Base-by-base conservation (phyloP, 352 stramenopile species). In the Globisporangium cederbergense region DNA sequence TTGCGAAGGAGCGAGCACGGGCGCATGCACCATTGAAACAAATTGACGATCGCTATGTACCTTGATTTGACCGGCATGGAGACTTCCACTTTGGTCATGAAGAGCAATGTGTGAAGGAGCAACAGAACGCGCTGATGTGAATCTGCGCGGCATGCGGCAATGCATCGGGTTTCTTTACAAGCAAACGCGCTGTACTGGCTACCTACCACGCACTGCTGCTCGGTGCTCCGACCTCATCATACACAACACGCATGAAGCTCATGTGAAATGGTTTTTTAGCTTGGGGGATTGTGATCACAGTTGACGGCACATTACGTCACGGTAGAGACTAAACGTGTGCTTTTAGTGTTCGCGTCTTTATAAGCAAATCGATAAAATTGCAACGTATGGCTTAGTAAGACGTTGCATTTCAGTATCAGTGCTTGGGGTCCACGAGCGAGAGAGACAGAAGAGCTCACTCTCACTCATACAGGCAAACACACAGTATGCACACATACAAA, bases 251-350 rank as follows among this genome's bases (percentile, higher is more conserved):
- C 56, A 40, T 30, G 42, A 45, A 62, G 6, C 2, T 6, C 7
- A 58, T 38, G 18, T 34, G 22, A 59, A 38, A 34, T 45, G 22
- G 34, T 38, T 38, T 0, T 40, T 50, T 62, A 14, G 7, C 13
- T 51, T 8, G 14, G 54, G 6, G 43, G 66, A 38, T 62, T 91
- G 78, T 91, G 82, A 91, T 60, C 76, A 89, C 82, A 85, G 71
- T 91, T 91, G 82, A 91, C 82, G 82, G 82, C 82, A 91, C 82
- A 89, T 89, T 91, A 68, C 72, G 84, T 82, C 80, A 91, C 70
- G 51, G 71, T 75, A 51, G 36, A 61, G 77, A 86, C 76, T 67
- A 85, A 91, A 89, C 82, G 82, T 91, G 82, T 91, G 82, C 82
- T 91, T 91, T 91, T 79, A 91, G 80, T 88, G 79, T 71, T 91